Conservation (phyloP, 2,329 filamentous ascomycete genomes). For the Pseudogymnoascus sp. region DNA sequence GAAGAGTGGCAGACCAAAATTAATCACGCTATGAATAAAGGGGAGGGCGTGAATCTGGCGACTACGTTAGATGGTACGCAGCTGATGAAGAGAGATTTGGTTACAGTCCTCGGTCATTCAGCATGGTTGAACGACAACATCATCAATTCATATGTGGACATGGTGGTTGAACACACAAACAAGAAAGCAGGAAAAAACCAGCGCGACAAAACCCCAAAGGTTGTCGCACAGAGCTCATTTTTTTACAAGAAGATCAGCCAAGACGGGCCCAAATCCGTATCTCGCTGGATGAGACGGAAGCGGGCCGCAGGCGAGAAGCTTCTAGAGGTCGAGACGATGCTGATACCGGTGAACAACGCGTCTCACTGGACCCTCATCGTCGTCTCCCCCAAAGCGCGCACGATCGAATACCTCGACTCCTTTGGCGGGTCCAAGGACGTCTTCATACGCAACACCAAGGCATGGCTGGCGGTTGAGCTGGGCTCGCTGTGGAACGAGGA, state of each 20-base stretch:
- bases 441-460: slow-evolving; percentile 36
- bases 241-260: slow-evolving; percentile 51
- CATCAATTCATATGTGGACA: slow-evolving; percentile 57
- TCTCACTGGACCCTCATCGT: slow-evolving; percentile 66
- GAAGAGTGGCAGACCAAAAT: not conserved
- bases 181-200: slow-evolving; percentile 40
- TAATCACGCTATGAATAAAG: not conserved
- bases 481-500: slow-evolving; percentile 42
- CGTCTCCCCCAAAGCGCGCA: slow-evolving; percentile 51
- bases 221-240: slow-evolving; percentile 55
- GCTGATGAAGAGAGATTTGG: not conserved
- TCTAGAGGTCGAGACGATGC: slow-evolving; percentile 55
- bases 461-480: slow-evolving; percentile 52
- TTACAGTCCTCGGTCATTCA: not conserved
- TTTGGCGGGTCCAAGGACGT: slow-evolving; percentile 36
- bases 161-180: slow-evolving; percentile 53
- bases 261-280: slow-evolving; percentile 39
- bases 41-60: not conserved
- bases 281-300: slow-evolving; percentile 48
- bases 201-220: slow-evolving; percentile 45
- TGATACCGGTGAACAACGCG: slow-evolving; percentile 58
- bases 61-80: not conserved
- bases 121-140: slow-evolving; percentile 66
- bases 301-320: slow-evolving; percentile 53
- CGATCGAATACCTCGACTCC: slow-evolving; percentile 63